Percentiles rank a stretch among this genome's conserved stretches.
Conservation (phyloP, 345 rosid species). For the Nasturtium officinale region DNA sequence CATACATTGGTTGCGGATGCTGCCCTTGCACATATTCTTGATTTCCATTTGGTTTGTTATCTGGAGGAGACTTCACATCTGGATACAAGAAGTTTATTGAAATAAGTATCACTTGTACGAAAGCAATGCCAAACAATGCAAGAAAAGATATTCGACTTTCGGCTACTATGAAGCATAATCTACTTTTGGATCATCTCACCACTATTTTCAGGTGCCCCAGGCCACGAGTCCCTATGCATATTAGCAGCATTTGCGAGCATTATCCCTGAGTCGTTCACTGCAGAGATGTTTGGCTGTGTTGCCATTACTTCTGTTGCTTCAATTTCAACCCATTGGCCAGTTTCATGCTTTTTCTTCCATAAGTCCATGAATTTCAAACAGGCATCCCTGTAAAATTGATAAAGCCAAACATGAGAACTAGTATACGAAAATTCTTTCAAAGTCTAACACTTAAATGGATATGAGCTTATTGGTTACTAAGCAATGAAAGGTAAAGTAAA, state of each 20-base stretch:
- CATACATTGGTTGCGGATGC: slow-evolving; percentile 70
- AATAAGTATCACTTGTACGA: slow-evolving; percentile 3
- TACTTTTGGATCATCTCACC: slow-evolving; percentile 47
- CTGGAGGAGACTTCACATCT: slow-evolving; percentile 61
- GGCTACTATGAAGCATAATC: slow-evolving; percentile 1
- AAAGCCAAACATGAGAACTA: slow-evolving; percentile 25
- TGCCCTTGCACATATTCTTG: slow-evolving; percentile 75
- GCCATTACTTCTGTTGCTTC: slow-evolving; percentile 73
- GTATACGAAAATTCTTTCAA: neutral
- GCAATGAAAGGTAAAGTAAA: neutral
- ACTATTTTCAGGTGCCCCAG: slow-evolving; percentile 55
- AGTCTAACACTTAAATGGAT: neutral
- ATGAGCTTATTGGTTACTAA: neutral
- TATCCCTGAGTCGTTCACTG: slow-evolving; percentile 67
- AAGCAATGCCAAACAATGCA: slow-evolving; percentile 20
- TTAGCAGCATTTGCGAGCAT: slow-evolving; percentile 56
- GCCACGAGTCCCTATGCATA: slow-evolving; percentile 53
- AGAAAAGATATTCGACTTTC: neutral
- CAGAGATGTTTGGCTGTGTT: slow-evolving; percentile 58
- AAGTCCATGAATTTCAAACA: slow-evolving; percentile 70
- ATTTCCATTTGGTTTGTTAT: slow-evolving; percentile 57
- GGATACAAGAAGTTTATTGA: slow-evolving; percentile 22
- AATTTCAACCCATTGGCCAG: slow-evolving; percentile 90
- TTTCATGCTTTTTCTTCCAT: slow-evolving; percentile 96
- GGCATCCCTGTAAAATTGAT: slow-evolving; percentile 74